Base-by-base conservation (phyloP, 805 yeast species). In the Schwanniomyces pseudopolymorphus region DNA sequence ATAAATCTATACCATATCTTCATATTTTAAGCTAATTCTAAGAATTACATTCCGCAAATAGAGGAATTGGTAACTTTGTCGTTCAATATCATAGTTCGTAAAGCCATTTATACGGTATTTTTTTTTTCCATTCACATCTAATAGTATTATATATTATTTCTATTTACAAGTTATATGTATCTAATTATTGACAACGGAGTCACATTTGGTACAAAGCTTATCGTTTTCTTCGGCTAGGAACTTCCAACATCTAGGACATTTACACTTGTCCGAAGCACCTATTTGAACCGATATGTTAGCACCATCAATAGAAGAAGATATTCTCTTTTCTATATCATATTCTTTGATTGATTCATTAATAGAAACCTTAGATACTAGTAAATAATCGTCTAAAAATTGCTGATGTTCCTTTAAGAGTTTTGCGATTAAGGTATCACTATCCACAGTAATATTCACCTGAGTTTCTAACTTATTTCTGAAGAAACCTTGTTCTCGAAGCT, bases 231-330 rank as follows among this genome's bases (percentile, higher is more conserved):
- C 64, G 0, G 95, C 71, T 6, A 79, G 79, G 59, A 68, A 83
- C 58, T 88, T 88, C 99, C 99, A 94, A 67, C 99, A 94, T 61
- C 99, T 78, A 5, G 96, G 96, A 62, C 99, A 94, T 58, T 90
- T 90, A 43, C 68, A 67, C 1, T 70, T 58, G 0, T 56, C 44
- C 0, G 89, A 77, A 4, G 74, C 71, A 6, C 72, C 64, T 2
- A 85, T 75, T 2, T 56, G 63, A 2, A 74, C 51, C 2, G 51
- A 51, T 2, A 71, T 51, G n/a, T 53, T 46, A 4, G 54, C 54
- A 42, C 63, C 49, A 43, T 63, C 64, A 11, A 48, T 31, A n/a
- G 42, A 33, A 4, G 41, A 27, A 20, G 24, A 26, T 14, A 70
- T 67, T 42, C 57, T 64, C 17, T 33, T 51, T n/a, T 17, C 27